Percentiles rank a stretch among this genome's conserved stretches.
These are phyloP conservation scores for Passiflora organensis DNA, from an alignment of 345 rosid genomes.

Conservation along the genomic window DNA sequence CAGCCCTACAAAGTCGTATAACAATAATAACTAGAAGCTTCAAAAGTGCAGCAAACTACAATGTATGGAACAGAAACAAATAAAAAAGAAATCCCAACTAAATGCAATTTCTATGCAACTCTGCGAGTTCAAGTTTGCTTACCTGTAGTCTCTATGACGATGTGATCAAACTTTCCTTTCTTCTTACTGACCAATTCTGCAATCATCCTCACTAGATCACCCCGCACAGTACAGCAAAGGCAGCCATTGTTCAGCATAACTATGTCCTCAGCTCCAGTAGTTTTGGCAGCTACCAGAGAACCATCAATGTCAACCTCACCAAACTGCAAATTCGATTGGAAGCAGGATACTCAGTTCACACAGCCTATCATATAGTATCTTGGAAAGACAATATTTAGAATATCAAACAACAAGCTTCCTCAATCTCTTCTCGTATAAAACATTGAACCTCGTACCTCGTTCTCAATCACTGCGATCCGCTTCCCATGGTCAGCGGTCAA, in stretches of 20 bases:
- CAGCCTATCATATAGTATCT: neutral
- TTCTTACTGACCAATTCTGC: conserved; percentile 65
- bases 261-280: conserved; percentile 83
- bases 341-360: neutral
- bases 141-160: conserved; percentile 95
- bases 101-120: neutral
- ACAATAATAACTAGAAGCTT: neutral
- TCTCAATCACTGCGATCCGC: conserved; percentile 94
- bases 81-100: neutral
- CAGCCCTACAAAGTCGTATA: conserved; percentile 47
- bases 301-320: conserved; percentile 98
- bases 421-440: neutral
- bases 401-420: neutral
- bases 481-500: conserved; percentile 96
- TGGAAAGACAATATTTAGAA: neutral
- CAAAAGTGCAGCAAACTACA: neutral
- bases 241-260: conserved; percentile 96
- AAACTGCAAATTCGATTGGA: conserved; percentile 39
- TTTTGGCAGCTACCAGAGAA: conserved; percentile 85
- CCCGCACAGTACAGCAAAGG: conserved; percentile 94
- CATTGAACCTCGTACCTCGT: conserved; percentile 47
- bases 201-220: conserved; percentile 97
- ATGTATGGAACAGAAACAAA: neutral
- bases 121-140: neutral
- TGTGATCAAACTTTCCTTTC: conserved; percentile 88